Conservation (phyloP, 164 flowering plant species). For the Nymphaea colorata region DNA sequence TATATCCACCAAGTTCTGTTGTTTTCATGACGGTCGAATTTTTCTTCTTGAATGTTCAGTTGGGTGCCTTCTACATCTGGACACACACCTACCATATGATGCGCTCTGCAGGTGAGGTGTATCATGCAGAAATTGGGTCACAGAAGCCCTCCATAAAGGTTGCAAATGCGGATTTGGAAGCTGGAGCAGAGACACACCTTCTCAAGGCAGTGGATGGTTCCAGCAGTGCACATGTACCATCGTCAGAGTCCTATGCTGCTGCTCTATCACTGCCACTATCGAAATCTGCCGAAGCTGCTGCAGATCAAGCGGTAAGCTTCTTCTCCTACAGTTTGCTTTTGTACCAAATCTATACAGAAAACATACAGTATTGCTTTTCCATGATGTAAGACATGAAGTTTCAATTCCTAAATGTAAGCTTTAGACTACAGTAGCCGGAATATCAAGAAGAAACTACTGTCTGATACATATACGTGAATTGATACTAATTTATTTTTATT, state of each 20-base stretch:
- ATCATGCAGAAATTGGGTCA: conserved; percentile 19
- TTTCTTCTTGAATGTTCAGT: conserved; percentile 29
- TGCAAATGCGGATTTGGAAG: conserved; percentile 46
- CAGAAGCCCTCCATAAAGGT: conserved; percentile 12
- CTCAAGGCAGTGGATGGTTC: conserved; percentile 20
- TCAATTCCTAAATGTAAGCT: no score
- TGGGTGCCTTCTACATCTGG: conserved; percentile 92
- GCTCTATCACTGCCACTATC: conserved; percentile 5
- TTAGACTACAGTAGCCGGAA: no score
- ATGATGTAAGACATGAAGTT: no score
- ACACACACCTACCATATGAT: conserved; percentile 65
- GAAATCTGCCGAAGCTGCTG: conserved; percentile 14
- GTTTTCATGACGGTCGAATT: no score
- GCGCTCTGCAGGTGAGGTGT: conserved; percentile 23
- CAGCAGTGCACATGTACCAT: not conserved
- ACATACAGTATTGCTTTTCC: no score
- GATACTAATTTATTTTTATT: no score
- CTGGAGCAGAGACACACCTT: conserved; percentile 31
- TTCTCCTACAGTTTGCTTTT: no score
- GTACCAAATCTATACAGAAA: no score
- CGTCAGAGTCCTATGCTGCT: not conserved
- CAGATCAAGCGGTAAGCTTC: conserved; percentile 29
- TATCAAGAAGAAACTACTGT: no score
- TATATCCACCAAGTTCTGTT: no score
- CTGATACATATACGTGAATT: no score